A percentile compares a stretch with the other conserved stretches of the same genome.
phyloP scores from a whole-genome alignment of 1,284 basidiomycete genomes.

The Hymenochaete sp. region DNA sequence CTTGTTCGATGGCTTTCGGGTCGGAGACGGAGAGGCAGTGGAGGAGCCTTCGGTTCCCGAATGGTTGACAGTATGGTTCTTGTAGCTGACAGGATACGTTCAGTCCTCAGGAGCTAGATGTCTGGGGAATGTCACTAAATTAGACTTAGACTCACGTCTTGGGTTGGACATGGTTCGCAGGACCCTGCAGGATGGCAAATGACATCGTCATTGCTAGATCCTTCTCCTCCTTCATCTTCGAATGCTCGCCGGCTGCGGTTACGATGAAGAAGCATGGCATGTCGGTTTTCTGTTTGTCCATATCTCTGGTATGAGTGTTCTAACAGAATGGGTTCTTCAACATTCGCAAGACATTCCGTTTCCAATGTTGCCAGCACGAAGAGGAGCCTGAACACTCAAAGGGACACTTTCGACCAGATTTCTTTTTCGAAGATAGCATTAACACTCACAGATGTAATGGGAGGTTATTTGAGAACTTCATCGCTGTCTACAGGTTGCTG shows the following conservation, averaged over 20 bases:
- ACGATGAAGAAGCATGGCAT: no score
- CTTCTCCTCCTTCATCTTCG: neutral
- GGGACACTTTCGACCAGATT: no score
- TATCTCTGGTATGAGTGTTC: no score
- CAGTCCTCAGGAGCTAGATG: neutral
- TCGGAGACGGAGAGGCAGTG: constrained; percentile 46
- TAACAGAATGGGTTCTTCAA: no score
- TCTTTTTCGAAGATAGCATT: no score
- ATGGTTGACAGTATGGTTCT: constrained; percentile 85
- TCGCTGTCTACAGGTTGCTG: no score
- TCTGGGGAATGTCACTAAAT: neutral
- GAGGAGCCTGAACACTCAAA: no score
- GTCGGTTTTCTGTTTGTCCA: no score
- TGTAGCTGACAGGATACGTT: constrained; percentile 42
- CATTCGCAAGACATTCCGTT: no score
- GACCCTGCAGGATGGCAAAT: constrained; percentile 70
- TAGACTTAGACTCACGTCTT: constrained; percentile 47
- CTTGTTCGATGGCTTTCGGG: constrained; percentile 21
- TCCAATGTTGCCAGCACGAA: no score
- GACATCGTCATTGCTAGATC: constrained; percentile 21
- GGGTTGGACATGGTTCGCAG: constrained; percentile 77
- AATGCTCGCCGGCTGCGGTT: neutral
- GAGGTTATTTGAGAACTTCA: no score
- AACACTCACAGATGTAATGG: no score
- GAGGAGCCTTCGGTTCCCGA: constrained; percentile 79